Evolutionary conservation across 2,329 filamentous ascomycete species (phyloP), one percentile per base, ranked within the genome.

Genomic region (Ophiostoma ips): DNA sequence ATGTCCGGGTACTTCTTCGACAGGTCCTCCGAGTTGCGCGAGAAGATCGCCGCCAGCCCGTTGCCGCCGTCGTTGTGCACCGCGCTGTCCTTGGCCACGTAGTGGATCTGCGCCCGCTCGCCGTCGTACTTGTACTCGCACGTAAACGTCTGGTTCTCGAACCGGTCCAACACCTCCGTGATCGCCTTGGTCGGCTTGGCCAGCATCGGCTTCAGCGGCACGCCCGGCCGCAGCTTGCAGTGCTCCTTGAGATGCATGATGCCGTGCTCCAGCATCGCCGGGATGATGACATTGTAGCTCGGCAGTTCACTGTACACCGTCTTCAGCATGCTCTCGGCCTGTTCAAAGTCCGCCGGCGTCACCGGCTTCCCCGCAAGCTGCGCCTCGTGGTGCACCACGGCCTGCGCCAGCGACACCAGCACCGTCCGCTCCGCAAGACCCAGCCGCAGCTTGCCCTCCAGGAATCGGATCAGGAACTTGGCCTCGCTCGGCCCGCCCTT

Each of bases 71-170:
- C 13, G 16, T 13, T 28, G 19, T 15, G n/a, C 41, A 19, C 15
- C 18, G 19, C 30, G 12, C 6, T 28, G 55, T 87, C 86, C 5
- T 52, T 52, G 24, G 89, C 83, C 31, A 96, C 87, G 58, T 94
- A 98, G 63, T 98, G 92, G 47, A 98, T 96, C 63, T 98, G 92
- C n/a, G 92, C 92, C 62, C 92, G 77, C 66, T 98, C 92, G 46
- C 92, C 92, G 60, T 98, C 92, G 61, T 98, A 98, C 66, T 98
- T 98, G 73, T 94, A 98, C 64, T 98, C 92, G 68, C 92, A 98
- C 1, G 92, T 96, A 61, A 98, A 98, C 24, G 83, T 84, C 62
- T 95, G 92, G 55, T 85, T 81, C 63, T 96, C 92, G 57, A 98
- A 98, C 5, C 92, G 85, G 65, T 98, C 90, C 11, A 98, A 75